phyloP scores from a whole-genome alignment of 305 asterid genomes.

The Fraxinus sp. region DNA sequence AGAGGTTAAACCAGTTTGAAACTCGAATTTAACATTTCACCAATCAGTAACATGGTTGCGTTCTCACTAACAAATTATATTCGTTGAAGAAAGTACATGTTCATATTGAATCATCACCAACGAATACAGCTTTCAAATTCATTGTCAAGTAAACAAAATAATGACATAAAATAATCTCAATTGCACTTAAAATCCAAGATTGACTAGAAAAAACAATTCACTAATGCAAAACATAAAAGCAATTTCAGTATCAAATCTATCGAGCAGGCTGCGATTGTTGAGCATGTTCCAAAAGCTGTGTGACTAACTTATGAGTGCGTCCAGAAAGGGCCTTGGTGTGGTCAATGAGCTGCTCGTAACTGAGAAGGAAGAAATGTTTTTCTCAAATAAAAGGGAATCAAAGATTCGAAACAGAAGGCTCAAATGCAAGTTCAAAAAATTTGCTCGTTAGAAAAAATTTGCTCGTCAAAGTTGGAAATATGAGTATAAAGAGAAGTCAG shows the following conservation, averaged over 20 bases:
- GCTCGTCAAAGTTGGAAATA: neutral
- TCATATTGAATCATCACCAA: neutral
- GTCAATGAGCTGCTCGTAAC: conserved; percentile 89
- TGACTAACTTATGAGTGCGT: conserved; percentile 75
- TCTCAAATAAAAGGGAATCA: conserved; percentile 19
- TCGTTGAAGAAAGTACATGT: neutral
- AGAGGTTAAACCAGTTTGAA: neutral
- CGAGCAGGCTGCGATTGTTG: conserved; percentile 75
- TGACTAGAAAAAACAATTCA: neutral
- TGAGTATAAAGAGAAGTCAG: neutral
- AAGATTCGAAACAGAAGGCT: neutral
- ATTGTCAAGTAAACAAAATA: neutral
- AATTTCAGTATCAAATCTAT: conserved; percentile 24
- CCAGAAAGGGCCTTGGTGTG: conserved; percentile 82
- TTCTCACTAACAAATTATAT: neutral
- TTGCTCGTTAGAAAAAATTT: neutral
- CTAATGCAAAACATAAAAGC: conserved; percentile 10
- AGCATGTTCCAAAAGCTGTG: conserved; percentile 78
- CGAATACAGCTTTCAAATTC: neutral
- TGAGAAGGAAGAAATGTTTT: conserved; percentile 31
- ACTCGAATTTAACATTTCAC: neutral
- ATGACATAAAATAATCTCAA: neutral
- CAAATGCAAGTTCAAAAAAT: neutral
- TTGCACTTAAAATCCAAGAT: neutral
- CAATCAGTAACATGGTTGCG: neutral